phyloP scores from a whole-genome alignment of 2,329 filamentous ascomycete genomes.

The Fusarium aywerte region DNA sequence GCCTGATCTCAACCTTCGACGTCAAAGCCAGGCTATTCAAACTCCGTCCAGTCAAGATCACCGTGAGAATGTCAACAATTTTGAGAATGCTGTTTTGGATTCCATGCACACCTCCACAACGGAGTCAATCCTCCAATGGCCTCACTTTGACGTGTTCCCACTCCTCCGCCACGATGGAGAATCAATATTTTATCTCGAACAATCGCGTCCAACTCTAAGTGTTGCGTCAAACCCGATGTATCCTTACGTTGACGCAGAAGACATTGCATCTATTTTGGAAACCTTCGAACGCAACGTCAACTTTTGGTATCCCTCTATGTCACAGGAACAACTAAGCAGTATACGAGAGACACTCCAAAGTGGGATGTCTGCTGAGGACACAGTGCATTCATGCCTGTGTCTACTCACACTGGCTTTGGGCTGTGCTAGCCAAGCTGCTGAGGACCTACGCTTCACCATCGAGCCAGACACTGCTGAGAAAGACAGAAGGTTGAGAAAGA shows the following conservation, averaged over 20 bases:
- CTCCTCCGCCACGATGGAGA: conserved; percentile 55
- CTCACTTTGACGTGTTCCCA: conserved; percentile 59
- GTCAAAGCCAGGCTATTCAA: conserved; percentile 42
- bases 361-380: conserved; percentile 53
- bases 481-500: conserved; percentile 48
- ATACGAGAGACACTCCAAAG: conserved; percentile 49
- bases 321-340: conserved; percentile 51
- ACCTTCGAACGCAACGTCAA: conserved; percentile 61
- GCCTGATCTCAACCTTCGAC: conserved; percentile 32
- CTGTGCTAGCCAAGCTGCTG: conserved; percentile 56
- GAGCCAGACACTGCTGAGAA: conserved; percentile 43
- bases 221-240: conserved; percentile 52
- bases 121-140: conserved; percentile 63
- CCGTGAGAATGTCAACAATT: conserved; percentile 41
- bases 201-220: conserved; percentile 52
- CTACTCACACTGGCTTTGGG: conserved; percentile 61
- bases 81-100: conserved; percentile 61
- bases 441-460: conserved; percentile 41
- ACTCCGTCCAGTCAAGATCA: conserved; percentile 39
- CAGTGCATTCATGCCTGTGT: conserved; percentile 55
- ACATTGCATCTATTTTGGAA: conserved; percentile 55
- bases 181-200: conserved; percentile 61
- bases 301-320: conserved; percentile 65
- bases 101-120: conserved; percentile 63
- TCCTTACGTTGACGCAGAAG: conserved; percentile 56